Evolutionary conservation across 306 rosid species (phyloP).

Genomic region (Ammopiptanthus mongolicus): DNA sequence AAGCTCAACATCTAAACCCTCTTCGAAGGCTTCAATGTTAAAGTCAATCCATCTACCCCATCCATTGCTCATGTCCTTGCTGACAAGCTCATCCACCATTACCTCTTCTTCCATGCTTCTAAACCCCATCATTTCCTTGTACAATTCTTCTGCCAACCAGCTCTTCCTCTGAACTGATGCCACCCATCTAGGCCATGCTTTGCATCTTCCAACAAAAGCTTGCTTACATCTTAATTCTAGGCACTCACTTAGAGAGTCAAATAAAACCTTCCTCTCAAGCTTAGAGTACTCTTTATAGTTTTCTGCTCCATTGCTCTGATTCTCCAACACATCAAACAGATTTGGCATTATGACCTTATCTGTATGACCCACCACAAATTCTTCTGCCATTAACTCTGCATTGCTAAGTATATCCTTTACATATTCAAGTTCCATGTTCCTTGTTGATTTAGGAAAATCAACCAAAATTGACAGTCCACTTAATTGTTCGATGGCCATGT

Average conservation of each 20-base stretch:
- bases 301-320: constrained; percentile 23
- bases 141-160: constrained; percentile 45
- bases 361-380: constrained; percentile 38
- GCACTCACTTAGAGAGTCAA: constrained; percentile 49
- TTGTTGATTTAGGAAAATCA: constrained; percentile 33
- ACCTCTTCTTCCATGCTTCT: constrained; percentile 44
- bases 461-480: constrained; percentile 13
- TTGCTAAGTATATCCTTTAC: constrained; percentile 48
- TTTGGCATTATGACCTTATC: constrained; percentile 40
- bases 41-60: constrained; percentile 61
- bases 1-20: constrained; percentile 49
- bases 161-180: constrained; percentile 30
- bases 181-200: constrained; percentile 37
- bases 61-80: constrained; percentile 60
- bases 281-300: constrained; percentile 32
- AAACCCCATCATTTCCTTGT: constrained; percentile 42
- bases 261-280: constrained; percentile 45
- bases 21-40: constrained; percentile 45
- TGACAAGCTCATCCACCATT: constrained; percentile 62
- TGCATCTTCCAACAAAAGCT: constrained; percentile 43
- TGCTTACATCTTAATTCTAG: constrained; percentile 35
- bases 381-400: constrained; percentile 48
- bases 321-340: constrained; percentile 57
- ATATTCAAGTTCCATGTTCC: constrained; percentile 59
- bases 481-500: constrained; percentile 22